Percentiles rank a stretch among this genome's conserved stretches.
These are phyloP conservation scores for Actinomucor elegans DNA, from an alignment of 371 early-diverging fungal species.

Conservation along the genomic window DNA sequence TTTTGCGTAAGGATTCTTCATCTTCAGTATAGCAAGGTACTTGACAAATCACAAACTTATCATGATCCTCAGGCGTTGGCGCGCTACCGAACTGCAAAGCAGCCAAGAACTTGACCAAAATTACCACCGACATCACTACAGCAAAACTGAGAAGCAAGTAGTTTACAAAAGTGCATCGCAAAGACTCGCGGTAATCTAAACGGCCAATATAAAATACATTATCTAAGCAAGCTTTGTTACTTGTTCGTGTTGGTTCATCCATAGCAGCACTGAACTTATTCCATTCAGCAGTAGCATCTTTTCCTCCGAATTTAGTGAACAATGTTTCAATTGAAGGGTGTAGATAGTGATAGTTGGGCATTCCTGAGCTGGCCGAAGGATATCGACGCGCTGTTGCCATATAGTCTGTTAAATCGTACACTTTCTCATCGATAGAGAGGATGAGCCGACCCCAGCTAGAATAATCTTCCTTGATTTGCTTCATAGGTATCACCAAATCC, in stretches of 20 bases:
- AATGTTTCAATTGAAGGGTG: conserved; percentile 33
- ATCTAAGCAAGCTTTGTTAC: conserved; percentile 67
- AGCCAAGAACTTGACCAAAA: conserved; percentile 88
- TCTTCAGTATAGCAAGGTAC: conserved; percentile 99
- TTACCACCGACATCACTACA: conserved; percentile 75
- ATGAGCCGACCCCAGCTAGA: conserved; percentile 39
- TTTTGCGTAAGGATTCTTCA: conserved; percentile 87
- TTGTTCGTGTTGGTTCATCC: conserved; percentile 23
- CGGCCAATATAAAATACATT: conserved; percentile 83
- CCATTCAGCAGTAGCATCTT: conserved; percentile 42
- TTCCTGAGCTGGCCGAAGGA: conserved; percentile 20
- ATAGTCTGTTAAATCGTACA: conserved; percentile 61
- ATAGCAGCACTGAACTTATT: conserved; percentile 50
- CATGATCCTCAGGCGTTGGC: conserved; percentile 81
- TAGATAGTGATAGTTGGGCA: conserved; percentile 40
- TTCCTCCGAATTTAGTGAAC: conserved; percentile 42
- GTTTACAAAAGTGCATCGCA: conserved; percentile 84
- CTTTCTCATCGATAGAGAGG: conserved; percentile 61
- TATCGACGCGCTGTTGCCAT: conserved; percentile 41
- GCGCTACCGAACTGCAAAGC: conserved; percentile 82
- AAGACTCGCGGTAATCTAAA: conserved; percentile 78
- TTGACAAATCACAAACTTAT: too few species aligned
- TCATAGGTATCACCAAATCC: conserved; percentile 28
- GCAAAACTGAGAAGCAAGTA: conserved; percentile 83
- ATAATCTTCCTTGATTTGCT: conserved; percentile 29